These are phyloP conservation scores for Aquilaria yunnanensis DNA, from an alignment of 345 rosid genomes.

Conservation along the genomic window DNA sequence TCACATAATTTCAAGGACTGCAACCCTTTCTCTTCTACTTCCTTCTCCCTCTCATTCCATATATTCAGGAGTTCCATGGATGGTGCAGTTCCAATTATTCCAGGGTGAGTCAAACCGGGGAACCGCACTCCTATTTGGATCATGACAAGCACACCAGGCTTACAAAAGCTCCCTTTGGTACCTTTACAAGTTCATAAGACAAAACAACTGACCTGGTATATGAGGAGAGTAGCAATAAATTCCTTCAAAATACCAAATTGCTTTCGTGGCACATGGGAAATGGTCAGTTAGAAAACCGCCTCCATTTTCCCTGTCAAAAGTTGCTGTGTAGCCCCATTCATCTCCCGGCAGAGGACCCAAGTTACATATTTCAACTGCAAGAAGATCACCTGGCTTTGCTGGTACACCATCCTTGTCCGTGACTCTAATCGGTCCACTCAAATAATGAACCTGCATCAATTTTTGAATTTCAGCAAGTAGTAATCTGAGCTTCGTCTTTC, in stretches of 20 bases:
- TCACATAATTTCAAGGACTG: conserved; percentile 51
- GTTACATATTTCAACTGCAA: conserved; percentile 75
- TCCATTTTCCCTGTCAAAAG: conserved; percentile 82
- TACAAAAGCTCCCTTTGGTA: neutral
- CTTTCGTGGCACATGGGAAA: conserved; percentile 85
- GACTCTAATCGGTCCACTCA: conserved; percentile 74
- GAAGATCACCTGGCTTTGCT: conserved; percentile 78
- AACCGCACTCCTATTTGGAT: conserved; percentile 58
- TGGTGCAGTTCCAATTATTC: conserved; percentile 86
- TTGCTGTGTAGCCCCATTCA: conserved; percentile 88
- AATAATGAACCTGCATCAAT: conserved; percentile 55
- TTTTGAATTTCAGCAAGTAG: neutral
- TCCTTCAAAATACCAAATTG: conserved; percentile 95
- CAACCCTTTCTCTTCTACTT: conserved; percentile 55
- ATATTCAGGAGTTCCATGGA: conserved; percentile 66
- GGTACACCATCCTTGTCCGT: conserved; percentile 57
- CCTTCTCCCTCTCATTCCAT: conserved; percentile 81
- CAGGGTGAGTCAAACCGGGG: conserved; percentile 88
- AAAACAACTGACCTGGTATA: conserved; percentile 50
- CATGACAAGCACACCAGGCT: conserved; percentile 5
- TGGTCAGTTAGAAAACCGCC: conserved; percentile 91
- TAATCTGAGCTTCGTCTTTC: neutral
- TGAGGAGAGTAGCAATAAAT: conserved; percentile 87
- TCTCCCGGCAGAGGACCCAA: conserved; percentile 84
- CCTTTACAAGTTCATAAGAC: neutral